Base-by-base conservation (phyloP, 2,329 filamentous ascomycete genomes). In the Aspergillus eucalypticola region DNA sequence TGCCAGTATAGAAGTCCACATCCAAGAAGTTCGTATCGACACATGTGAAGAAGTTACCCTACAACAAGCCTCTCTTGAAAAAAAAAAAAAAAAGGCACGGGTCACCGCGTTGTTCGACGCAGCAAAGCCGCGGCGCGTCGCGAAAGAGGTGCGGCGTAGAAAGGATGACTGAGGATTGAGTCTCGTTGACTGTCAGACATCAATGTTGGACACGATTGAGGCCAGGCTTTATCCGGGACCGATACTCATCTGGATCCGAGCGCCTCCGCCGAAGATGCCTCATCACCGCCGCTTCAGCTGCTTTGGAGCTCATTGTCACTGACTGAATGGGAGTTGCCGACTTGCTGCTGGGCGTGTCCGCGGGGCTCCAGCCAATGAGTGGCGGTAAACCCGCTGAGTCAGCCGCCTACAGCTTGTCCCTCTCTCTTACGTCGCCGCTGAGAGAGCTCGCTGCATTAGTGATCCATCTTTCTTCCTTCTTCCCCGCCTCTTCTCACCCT, bases 21-120 rank as follows among this genome's bases (percentile, higher is more conserved):
- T 51, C 78, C 78, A 53, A 80, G 67, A 52, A 80, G 69, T 67
- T 80, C 78, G 63, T 78, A 78, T n/a, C 78, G 77, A 74, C 78
- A 80, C 78, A 80, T 80, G 67, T 68, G 74, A 69, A 60, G 54
- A 42, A 29, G 35, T 39, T 25, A 50, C 54, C 17, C 52, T 41
- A 42, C 21, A 46, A 51, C 29, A 57, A 54, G 50, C 48, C 42
- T 41, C 59, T 55, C 50, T 23, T 27, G 2, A 2, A 25, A 50
- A 38, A 39, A 23, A 21, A 29, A 2, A 25, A 50, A 38, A 39
- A 23, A 21, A 29, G 27, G 21, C 17, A 42, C 38, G 10, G 17
- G 38, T 23, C 23, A 29, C 39, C 53, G n/a, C 39, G 39, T 46
- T n/a, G 8, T 25, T 29, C 39, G 13, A 21, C n/a, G 29, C 50